Percentiles rank a stretch among this genome's conserved stretches.
phyloP scores from a whole-genome alignment of 2,329 filamentous ascomycete genomes.

The Cordyceps militaris region DNA sequence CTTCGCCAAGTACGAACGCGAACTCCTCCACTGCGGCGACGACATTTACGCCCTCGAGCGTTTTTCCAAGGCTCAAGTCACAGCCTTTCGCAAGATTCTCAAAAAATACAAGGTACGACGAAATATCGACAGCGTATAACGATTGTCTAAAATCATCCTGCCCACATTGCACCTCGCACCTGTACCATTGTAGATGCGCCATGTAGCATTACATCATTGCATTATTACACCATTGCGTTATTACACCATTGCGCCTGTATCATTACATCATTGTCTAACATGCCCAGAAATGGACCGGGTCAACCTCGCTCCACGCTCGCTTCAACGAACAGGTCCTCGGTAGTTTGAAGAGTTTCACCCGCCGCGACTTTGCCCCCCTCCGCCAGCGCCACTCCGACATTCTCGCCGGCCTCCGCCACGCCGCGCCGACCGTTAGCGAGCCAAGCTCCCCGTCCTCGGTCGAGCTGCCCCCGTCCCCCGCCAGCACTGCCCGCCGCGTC shows the following conservation, averaged over 20 bases:
- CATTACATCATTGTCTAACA: neutral
- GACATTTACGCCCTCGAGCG: constrained; percentile 64
- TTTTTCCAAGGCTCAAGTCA: constrained; percentile 66
- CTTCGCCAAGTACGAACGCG: constrained; percentile 47
- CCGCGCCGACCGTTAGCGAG: constrained; percentile 34
- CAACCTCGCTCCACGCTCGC: constrained; percentile 53
- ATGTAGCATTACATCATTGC: no score
- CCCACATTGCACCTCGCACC: no score
- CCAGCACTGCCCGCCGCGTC: constrained; percentile 18
- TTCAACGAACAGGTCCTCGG: constrained; percentile 61
- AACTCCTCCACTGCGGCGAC: constrained; percentile 53
- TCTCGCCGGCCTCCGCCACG: constrained; percentile 38
- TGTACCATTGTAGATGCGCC: no score
- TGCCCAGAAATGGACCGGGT: constrained; percentile 72
- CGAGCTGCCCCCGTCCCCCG: constrained; percentile 18
- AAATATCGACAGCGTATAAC: no score
- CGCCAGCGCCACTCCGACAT: constrained; percentile 45
- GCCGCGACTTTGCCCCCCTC: constrained; percentile 53
- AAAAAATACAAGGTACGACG: constrained; percentile 76
- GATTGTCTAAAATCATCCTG: no score
- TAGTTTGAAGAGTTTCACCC: constrained; percentile 64
- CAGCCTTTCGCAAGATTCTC: constrained; percentile 73
- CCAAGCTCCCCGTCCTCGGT: constrained; percentile 32
- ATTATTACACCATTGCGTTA: no score
- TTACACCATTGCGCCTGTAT: neutral